Evolutionary conservation across 169 alveolate genomes (phyloP).

Genomic region (Eimeria maxima): DNA sequence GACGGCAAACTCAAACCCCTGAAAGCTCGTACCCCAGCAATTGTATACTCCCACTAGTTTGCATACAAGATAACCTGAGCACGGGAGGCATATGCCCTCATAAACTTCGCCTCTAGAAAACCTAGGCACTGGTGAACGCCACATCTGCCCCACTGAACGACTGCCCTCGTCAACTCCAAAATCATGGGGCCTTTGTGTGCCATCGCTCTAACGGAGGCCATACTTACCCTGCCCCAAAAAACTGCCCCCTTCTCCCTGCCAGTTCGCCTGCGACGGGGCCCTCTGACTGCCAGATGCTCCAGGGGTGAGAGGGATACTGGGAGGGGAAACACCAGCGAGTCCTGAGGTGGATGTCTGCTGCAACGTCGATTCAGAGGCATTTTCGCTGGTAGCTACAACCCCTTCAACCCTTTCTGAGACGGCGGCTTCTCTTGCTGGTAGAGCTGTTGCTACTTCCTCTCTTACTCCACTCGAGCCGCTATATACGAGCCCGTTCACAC

Average conservation of each 20-base stretch:
- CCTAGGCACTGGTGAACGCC: too few species aligned
- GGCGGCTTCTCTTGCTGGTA: neutral
- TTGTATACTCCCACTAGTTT: neutral
- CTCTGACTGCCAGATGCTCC: constrained; percentile 41
- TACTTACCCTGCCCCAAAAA: constrained; percentile 4
- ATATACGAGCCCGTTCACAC: neutral
- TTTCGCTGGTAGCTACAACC: neutral
- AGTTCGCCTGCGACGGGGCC: neutral
- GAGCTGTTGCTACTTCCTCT: constrained; percentile 17
- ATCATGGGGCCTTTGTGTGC: neutral
- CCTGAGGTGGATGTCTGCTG: neutral
- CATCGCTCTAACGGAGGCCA: neutral
- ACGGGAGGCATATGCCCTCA: neutral
- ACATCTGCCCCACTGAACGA: too few species aligned
- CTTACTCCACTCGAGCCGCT: neutral
- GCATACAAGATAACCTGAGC: neutral
- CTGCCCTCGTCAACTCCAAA: neutral
- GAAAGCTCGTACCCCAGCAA: neutral
- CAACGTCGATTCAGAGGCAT: neutral
- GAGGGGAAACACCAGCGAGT: neutral
- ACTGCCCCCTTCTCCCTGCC: constrained; percentile 40
- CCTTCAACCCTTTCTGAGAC: neutral
- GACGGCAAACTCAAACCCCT: too few species aligned
- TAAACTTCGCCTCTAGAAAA: too few species aligned
- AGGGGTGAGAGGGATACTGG: constrained; percentile 25